Percentiles rank a stretch among this genome's conserved stretches.
Conservation (phyloP, 306 rosid species). For the Albizia julibrissin region DNA sequence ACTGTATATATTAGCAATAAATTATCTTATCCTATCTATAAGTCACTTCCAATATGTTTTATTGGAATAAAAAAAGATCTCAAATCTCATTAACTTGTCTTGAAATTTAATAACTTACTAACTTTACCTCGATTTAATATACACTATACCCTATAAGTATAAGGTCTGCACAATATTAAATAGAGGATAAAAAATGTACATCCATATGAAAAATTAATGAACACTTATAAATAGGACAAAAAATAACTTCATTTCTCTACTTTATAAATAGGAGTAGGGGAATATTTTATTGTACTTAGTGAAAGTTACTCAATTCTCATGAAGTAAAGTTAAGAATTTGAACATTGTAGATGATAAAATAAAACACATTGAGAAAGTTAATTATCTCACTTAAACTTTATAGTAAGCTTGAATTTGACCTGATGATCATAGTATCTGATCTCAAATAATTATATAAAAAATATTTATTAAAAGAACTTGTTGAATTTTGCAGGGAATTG, state of each 20-base stretch:
- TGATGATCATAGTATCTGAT: background rate
- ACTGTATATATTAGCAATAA: background rate
- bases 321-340: background rate
- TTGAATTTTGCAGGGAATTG: slow-evolving; percentile 36
- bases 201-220: too few species aligned
- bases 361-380: background rate
- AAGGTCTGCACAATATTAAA: too few species aligned
- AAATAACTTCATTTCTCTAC: background rate
- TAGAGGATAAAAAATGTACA: too few species aligned
- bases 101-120: too few species aligned
- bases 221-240: too few species aligned
- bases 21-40: too few species aligned
- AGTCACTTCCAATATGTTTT: too few species aligned
- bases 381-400: background rate
- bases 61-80: background rate
- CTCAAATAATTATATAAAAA: background rate
- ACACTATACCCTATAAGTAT: too few species aligned
- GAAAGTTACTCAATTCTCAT: background rate
- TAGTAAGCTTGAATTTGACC: background rate
- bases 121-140: too few species aligned
- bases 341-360: background rate
- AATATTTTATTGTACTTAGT: background rate
- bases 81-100: background rate
- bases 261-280: too few species aligned
- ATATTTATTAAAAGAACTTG: background rate